These are phyloP conservation scores for Puccinia sorghi DNA, from an alignment of 1,284 basidiomycete species.

Conservation along the genomic window DNA sequence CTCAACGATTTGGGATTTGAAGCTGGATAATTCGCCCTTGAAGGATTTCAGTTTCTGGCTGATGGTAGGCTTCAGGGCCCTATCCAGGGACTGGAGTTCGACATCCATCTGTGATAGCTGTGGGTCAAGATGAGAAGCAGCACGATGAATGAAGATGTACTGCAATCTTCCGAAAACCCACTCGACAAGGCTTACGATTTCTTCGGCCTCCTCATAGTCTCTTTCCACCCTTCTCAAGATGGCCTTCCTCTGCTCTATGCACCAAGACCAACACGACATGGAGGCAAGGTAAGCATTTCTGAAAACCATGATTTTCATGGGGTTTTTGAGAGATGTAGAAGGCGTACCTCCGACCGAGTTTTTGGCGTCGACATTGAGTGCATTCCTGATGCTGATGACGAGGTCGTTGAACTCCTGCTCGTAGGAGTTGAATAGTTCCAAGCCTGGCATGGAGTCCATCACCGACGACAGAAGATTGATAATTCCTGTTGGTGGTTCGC, in stretches of 20 bases:
- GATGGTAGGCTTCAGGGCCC: constrained; percentile 74
- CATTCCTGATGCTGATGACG: constrained; percentile 36
- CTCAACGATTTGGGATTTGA: constrained; percentile 71
- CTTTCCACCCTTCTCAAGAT: constrained; percentile 82
- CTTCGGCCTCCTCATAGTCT: constrained; percentile 97
- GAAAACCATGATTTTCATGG: too few species aligned
- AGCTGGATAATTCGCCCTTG: constrained; percentile 70
- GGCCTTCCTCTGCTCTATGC: constrained; percentile 76
- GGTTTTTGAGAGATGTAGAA: too few species aligned
- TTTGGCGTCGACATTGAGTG: constrained; percentile 36
- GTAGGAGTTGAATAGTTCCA: constrained; percentile 48
- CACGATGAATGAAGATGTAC: too few species aligned
- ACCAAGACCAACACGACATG: not conserved
- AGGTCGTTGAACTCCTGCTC: constrained; percentile 49
- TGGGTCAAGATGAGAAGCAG: constrained; percentile 29
- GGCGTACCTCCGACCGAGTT: constrained; percentile 41
- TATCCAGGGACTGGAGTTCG: constrained; percentile 93
- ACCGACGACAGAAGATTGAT: not conserved
- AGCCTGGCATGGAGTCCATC: constrained; percentile 38
- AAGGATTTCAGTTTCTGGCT: constrained; percentile 70
- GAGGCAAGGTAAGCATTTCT: not conserved
- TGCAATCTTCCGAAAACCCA: not conserved
- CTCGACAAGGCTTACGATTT: constrained; percentile 69
- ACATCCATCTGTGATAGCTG: constrained; percentile 99
- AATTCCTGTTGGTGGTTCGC: not conserved